phyloP scores from a whole-genome alignment of 2,329 filamentous ascomycete species.

The Cercospora berteroae region DNA sequence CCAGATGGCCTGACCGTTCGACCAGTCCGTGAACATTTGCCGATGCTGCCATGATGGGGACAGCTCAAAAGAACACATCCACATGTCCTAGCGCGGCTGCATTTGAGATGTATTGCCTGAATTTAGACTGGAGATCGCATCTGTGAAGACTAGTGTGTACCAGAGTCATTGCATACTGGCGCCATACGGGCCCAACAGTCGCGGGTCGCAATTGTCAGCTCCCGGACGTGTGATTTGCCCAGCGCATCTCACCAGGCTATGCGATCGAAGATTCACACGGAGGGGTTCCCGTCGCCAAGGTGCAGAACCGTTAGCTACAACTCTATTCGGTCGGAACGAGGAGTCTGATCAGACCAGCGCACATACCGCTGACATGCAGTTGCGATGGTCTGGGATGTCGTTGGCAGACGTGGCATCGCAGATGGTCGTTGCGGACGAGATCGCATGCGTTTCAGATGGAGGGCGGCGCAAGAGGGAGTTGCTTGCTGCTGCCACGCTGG shows the following conservation, averaged over 20 bases:
- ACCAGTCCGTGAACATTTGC: not conserved
- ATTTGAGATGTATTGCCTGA: not conserved
- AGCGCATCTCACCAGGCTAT: not conserved
- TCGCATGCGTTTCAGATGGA: not conserved
- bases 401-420: not conserved
- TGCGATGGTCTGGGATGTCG: not conserved
- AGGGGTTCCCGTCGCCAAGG: not conserved
- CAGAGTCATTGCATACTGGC: slow-evolving; percentile 1
- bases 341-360: not conserved
- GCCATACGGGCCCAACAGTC: not conserved
- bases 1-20: not conserved
- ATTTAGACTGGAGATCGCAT: not conserved
- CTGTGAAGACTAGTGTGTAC: not conserved
- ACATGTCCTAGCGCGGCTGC: not conserved
- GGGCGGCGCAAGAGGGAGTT: not conserved
- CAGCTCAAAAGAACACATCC: not conserved
- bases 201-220: not conserved
- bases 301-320: not conserved
- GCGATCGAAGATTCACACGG: slow-evolving; percentile 1
- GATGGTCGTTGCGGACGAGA: not conserved
- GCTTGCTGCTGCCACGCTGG: not conserved
- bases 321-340: not conserved
- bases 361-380: not conserved
- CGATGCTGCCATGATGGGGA: not conserved
- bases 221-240: not conserved